Base-by-base conservation (phyloP, 306 rosid species). In the Inga laurina region DNA sequence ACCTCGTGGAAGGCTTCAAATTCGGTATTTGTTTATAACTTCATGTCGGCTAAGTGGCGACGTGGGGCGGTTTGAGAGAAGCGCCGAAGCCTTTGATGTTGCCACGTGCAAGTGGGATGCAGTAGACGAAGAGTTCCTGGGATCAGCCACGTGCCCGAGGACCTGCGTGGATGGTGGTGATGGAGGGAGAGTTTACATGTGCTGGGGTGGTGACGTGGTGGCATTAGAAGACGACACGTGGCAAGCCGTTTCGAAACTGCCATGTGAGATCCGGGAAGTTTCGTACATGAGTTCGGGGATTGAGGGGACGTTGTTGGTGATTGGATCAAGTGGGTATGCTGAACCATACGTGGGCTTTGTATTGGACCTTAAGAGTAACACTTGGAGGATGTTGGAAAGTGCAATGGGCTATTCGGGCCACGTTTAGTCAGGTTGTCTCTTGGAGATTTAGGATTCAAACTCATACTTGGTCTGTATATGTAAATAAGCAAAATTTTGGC, bases 61-160 rank as follows among this genome's bases (percentile, higher is more conserved):
- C 84, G 91, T 1, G 98, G 81, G 98, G 3, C 78, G 89, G 2
- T 94, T 92, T 8, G 95, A 89, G 87, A 82, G 80, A 5, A 91
- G 88, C 67, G 88, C 93, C 0, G 98, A 94, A 79, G 86, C 34
- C 0, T 91, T 90, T 4, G 78, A 91, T 8, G 70, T 82, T 0
- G 81, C 78, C 48, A 43, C 88, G 22, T 52, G 92, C 91, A 81
- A 8, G 72, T 94, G 98, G 97, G 84, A 75, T 2, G 72, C n/a
- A 0, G 61, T 89, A 0, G 43, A 30, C 5, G 94, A 94, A 4
- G 86, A 86, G 13, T 92, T 89, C 46, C 67, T 92, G 32, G 84
- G 72, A 13, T 37, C 3, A 1, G 87, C 79, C 74, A 48, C 51
- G 70, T 92, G 95, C 82, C 97, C 97, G 0, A 64, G 97, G 4